These are phyloP conservation scores for Globisporangium middletonii DNA, from an alignment of 352 stramenopile genomes.

Conservation along the genomic window DNA sequence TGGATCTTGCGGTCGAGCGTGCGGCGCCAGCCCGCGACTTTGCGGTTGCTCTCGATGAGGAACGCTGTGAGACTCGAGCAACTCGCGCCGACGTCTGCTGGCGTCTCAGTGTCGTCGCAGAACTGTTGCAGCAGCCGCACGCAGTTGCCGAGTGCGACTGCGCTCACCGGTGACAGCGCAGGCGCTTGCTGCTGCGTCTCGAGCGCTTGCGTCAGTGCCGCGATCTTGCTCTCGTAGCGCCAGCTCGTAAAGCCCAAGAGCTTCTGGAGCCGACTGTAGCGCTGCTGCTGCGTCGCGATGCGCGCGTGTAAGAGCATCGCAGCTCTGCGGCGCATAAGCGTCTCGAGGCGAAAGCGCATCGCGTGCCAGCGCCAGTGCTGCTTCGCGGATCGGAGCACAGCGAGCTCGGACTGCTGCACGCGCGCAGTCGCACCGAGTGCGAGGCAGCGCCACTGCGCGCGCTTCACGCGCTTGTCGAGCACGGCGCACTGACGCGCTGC, in stretches of 20 bases:
- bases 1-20: constrained; percentile 36
- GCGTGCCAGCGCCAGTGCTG: constrained; percentile 18
- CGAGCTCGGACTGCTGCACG: background rate
- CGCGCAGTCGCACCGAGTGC: constrained; percentile 14
- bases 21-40: constrained; percentile 38
- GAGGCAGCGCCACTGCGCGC: constrained; percentile 31
- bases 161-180: constrained; percentile 18
- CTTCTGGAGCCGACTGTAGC: background rate
- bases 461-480: constrained; percentile 10
- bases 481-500: constrained; percentile 1
- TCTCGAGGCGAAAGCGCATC: constrained; percentile 15
- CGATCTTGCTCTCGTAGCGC: constrained; percentile 16
- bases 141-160: constrained; percentile 34
- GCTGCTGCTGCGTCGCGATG: background rate
- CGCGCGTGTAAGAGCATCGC: constrained; percentile 9
- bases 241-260: background rate
- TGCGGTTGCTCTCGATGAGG: constrained; percentile 38
- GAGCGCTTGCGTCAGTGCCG: constrained; percentile 15
- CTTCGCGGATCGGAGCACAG: background rate
- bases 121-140: constrained; percentile 39
- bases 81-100: constrained; percentile 11
- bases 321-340: constrained; percentile 11
- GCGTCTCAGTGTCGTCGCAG: constrained; percentile 22
- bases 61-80: constrained; percentile 16
- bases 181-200: constrained; percentile 2